Evolutionary conservation across 768 basidiomycete species (phyloP).

Genomic region (Amanita exitialis): DNA sequence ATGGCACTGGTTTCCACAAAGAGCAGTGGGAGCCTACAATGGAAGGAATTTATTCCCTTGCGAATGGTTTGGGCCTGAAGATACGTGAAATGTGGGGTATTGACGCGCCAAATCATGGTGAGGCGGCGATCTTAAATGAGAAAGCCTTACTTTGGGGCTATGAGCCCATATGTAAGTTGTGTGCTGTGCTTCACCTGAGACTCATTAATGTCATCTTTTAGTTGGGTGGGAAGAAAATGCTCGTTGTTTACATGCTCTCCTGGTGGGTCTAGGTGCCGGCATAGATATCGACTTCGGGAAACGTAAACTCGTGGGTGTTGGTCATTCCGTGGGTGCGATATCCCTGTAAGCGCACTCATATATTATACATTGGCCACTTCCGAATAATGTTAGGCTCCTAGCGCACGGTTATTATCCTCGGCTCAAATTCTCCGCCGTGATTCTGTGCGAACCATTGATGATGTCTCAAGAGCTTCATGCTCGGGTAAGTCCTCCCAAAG

Average conservation of each 20-base stretch:
- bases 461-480: slow-evolving; percentile 12
- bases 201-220: slow-evolving; percentile 9
- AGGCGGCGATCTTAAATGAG: slow-evolving; percentile 39
- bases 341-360: slow-evolving; percentile 23
- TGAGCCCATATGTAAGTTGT: slow-evolving; percentile 28
- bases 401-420: slow-evolving; percentile 29
- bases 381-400: slow-evolving; percentile 22
- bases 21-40: slow-evolving; percentile 52
- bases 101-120: slow-evolving; percentile 47
- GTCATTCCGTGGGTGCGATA: slow-evolving; percentile 45
- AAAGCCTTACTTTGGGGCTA: slow-evolving; percentile 29
- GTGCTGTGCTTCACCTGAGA: background rate
- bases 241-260: slow-evolving; percentile 34
- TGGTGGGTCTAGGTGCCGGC: slow-evolving; percentile 37
- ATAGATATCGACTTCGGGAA: slow-evolving; percentile 37
- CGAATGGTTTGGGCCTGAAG: slow-evolving; percentile 16
- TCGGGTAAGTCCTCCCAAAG: slow-evolving; percentile 17
- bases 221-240: slow-evolving; percentile 48
- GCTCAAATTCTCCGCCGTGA: slow-evolving; percentile 22
- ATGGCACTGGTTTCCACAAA: slow-evolving; percentile 47
- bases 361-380: background rate
- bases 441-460: slow-evolving; percentile 39
- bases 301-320: slow-evolving; percentile 25
- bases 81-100: slow-evolving; percentile 41
- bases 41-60: slow-evolving; percentile 27